Base-by-base conservation (phyloP, 768 basidiomycete species). In the Termitomyces sp. region DNA sequence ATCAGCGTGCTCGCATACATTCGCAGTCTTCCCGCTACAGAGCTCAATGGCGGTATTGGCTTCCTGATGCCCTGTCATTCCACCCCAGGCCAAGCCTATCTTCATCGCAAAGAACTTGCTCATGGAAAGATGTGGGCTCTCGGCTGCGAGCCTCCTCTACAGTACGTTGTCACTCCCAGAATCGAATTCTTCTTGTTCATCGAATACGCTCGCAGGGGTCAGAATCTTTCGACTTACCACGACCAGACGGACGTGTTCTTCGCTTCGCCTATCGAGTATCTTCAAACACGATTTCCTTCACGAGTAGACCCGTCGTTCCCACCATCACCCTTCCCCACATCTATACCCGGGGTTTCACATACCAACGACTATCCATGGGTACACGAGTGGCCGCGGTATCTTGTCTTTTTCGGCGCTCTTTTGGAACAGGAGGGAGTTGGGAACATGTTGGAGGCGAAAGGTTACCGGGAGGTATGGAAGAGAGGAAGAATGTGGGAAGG, bases 21-120 rank as follows among this genome's bases (percentile, higher is more conserved):
- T 49, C 82, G 86, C 35, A 69, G 73, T 24, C 75, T 91, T 48
- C 79, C 87, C 1, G 64, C 72, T 5, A 69, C 76, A 8, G 77
- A 86, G 20, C 75, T 90, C 6, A 67, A 73, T 20, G 74, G 70
- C 13, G 80, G 79, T 4, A 75, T 96, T 22, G 94, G 92, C 1
- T 87, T 94, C 67, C 74, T 98, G 22, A 96, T 94, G 92, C 96
- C 97, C 11, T 99, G 97, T 65, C 96, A 99, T 75, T 97, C 96
- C 22, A 93, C 92, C 1, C 96, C 96, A 6, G 94, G 92, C 76
- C 90, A 93, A 69, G 87, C 94, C 2, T 89, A 94, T 72, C 71
- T 98, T 8, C 97, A 98, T 71, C 79, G 85, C 20, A 75, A 78
- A 28, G 81, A 89, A 53, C 79, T 93, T 9, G 84, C 83, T 22